Percentiles rank a stretch among this genome's conserved stretches.
Evolutionary conservation across 352 stramenopile genomes (phyloP).

Genomic region (Phytophthora colocasiae): DNA sequence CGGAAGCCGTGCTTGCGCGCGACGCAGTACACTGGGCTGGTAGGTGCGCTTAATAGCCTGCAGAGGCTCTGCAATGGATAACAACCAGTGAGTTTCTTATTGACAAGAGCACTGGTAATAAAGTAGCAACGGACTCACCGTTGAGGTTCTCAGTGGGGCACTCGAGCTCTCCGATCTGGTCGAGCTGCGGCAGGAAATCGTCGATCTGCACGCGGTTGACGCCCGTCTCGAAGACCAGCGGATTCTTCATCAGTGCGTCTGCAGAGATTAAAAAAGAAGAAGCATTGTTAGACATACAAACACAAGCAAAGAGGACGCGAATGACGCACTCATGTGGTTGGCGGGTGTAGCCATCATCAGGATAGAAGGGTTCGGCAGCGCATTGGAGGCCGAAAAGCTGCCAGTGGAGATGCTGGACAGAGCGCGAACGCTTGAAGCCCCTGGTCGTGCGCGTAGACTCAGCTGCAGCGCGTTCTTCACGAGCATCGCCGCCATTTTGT

Average conservation of each 20-base stretch:
- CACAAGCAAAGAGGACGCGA: constrained; percentile 1
- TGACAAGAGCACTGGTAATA: neutral
- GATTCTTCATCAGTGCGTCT: constrained; percentile 48
- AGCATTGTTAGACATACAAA: neutral
- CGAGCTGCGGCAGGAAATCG: constrained; percentile 45
- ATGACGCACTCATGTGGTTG: constrained; percentile 29
- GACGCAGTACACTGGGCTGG: constrained; percentile 85
- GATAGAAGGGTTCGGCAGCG: constrained; percentile 25
- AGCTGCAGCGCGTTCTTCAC: constrained; percentile 42
- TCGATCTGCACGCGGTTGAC: constrained; percentile 42
- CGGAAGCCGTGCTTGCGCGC: constrained; percentile 88
- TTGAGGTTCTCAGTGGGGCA: constrained; percentile 58
- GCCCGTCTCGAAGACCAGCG: constrained; percentile 55
- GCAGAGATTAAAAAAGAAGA: neutral
- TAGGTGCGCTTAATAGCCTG: constrained; percentile 88
- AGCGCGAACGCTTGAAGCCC: constrained; percentile 8
- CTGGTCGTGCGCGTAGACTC: constrained; percentile 31
- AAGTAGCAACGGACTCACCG: constrained; percentile 28
- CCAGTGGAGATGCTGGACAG: constrained; percentile 26
- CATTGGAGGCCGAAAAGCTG: constrained; percentile 11
- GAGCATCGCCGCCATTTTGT: constrained; percentile 38
- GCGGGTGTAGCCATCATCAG: constrained; percentile 24
- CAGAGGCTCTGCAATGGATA: constrained; percentile 57
- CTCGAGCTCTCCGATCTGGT: constrained; percentile 44
- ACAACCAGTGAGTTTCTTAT: constrained; percentile 4